phyloP scores from a whole-genome alignment of 768 basidiomycete genomes.

The Inosperma sp. region DNA sequence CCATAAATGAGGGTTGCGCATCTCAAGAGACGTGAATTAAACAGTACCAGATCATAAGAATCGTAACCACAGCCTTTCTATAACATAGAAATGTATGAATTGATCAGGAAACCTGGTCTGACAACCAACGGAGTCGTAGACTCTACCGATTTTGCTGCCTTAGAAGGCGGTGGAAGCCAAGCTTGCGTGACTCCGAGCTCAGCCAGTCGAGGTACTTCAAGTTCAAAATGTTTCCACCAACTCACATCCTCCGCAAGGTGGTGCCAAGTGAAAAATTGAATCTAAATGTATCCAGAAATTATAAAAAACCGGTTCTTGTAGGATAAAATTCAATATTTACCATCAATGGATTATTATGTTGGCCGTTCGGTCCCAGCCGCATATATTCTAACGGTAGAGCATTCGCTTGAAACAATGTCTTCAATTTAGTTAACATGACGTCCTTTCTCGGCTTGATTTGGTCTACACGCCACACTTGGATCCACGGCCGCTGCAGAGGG shows the following conservation, averaged over 20 bases:
- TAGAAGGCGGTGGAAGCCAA: conserved; percentile 83
- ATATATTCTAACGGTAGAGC: conserved; percentile 47
- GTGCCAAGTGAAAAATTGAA: conserved; percentile 89
- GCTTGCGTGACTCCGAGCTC: conserved; percentile 72
- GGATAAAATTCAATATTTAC: conserved; percentile 34
- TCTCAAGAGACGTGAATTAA: neutral
- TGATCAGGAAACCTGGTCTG: neutral
- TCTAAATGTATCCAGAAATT: conserved; percentile 30
- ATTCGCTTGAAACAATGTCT: conserved; percentile 25
- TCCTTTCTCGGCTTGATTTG: too few species aligned
- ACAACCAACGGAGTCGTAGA: too few species aligned
- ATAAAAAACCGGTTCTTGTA: neutral
- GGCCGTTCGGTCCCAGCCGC: conserved; percentile 52
- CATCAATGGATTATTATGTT: conserved; percentile 59
- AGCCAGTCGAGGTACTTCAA: conserved; percentile 56
- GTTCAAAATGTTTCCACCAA: conserved; percentile 79
- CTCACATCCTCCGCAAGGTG: conserved; percentile 49
- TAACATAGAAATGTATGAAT: conserved; percentile 4
- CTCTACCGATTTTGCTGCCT: conserved; percentile 59
- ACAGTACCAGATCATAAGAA: conserved; percentile 73
- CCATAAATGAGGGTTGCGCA: neutral
- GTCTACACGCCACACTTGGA: too few species aligned
- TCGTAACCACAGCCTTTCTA: conserved; percentile 78
- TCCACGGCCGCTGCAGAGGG: too few species aligned
- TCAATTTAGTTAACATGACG: conserved; percentile 30